These are phyloP conservation scores for Citrullus colocynthis DNA, from an alignment of 306 rosid genomes.

Conservation along the genomic window DNA sequence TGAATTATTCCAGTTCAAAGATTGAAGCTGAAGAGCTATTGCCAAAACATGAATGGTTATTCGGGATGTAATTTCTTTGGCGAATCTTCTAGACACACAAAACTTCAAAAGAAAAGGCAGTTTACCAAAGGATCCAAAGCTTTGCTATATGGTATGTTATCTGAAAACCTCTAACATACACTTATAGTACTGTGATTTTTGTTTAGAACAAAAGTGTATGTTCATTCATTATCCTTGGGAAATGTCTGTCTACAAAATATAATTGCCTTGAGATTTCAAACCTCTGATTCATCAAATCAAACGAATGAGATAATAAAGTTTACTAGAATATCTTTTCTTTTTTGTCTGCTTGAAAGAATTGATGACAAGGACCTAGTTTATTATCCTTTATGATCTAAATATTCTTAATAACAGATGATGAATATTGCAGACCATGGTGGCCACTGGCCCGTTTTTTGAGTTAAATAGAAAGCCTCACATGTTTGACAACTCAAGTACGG, in stretches of 20 bases:
- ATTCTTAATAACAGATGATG: slow-evolving; percentile 1
- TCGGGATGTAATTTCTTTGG: slow-evolving; percentile 32
- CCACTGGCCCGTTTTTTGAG: slow-evolving; percentile 6
- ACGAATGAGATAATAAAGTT: not conserved
- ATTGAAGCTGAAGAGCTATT: slow-evolving; percentile 80
- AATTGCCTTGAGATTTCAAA: not conserved
- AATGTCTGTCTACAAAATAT: not conserved
- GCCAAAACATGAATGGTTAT: slow-evolving; percentile 49
- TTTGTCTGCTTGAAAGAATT: not conserved
- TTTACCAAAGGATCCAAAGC: not conserved
- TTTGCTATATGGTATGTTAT: not conserved
- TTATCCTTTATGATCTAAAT: not conserved
- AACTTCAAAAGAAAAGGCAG: not conserved
- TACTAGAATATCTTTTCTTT: not conserved
- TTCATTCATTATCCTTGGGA: not conserved
- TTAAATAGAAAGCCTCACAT: not conserved
- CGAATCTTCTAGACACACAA: not conserved
- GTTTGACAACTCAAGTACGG: not conserved
- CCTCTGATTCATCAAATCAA: not conserved
- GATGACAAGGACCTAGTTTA: not conserved
- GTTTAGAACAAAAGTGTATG: not conserved
- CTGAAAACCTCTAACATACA: not conserved
- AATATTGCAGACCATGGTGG: not conserved
- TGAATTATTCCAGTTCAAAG: slow-evolving; percentile 65
- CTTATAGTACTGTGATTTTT: not conserved